Conservation (phyloP, 2,329 filamentous ascomycete genomes). For the Fusarium ramigenum region DNA sequence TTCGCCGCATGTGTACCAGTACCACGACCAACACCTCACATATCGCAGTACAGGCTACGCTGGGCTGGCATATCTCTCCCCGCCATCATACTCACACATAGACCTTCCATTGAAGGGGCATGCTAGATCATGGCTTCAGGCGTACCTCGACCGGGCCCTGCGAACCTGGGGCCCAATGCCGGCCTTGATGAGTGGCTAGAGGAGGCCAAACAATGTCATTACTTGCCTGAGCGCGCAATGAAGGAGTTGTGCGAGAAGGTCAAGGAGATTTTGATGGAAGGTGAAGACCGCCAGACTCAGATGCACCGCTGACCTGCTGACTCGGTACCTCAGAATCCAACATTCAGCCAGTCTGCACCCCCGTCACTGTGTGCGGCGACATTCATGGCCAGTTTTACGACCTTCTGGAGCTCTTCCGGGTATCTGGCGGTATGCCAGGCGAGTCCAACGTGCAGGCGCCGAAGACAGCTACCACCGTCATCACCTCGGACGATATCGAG, state of each 20-base stretch:
- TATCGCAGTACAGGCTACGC: conserved; percentile 34
- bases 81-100: conserved; percentile 26
- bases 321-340: conserved; percentile 78
- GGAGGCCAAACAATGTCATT: conserved; percentile 96
- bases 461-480: conserved; percentile 75
- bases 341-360: conserved; percentile 96
- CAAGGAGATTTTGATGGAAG: conserved; percentile 99
- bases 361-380: conserved; percentile 96
- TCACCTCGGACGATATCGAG: conserved; percentile 91
- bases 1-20: conserved; percentile 36
- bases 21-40: conserved; percentile 25
- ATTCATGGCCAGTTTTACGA: conserved; percentile 99
- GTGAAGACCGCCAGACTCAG: conserved; percentile 54
- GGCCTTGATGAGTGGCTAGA: conserved; percentile 96
- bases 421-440: conserved; percentile 95
- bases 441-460: conserved; percentile 76
- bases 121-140: conserved; percentile 51
- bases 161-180: conserved; percentile 82
- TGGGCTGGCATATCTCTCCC: conserved; percentile 39
- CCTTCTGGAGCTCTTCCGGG: conserved; percentile 93
- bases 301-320: conserved; percentile 23
- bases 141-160: conserved; percentile 90
- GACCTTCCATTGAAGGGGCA: conserved; percentile 37
- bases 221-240: conserved; percentile 95
- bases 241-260: conserved; percentile 99